Evolutionary conservation across 169 alveolate genomes (phyloP).

Genomic region (Plasmodium relictum): DNA sequence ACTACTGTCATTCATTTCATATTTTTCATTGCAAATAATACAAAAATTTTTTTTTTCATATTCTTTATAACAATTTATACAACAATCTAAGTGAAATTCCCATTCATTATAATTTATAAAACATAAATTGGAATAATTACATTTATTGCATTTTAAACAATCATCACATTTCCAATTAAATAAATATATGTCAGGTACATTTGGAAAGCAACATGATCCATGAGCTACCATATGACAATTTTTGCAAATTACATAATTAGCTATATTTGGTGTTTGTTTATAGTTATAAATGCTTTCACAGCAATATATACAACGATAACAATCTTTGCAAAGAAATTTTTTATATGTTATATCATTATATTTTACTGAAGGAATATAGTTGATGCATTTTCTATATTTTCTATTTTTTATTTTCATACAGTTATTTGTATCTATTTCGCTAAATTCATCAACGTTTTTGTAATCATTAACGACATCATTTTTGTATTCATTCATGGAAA

Average conservation of each 20-base stretch:
- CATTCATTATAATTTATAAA: conserved; percentile 85
- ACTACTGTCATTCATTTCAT: conserved; percentile 72
- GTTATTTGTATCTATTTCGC: conserved; percentile 65
- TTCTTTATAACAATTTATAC: conserved; percentile 82
- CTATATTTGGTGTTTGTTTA: conserved; percentile 68
- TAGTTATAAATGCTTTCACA: conserved; percentile 78
- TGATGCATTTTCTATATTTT: conserved; percentile 37
- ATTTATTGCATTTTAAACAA: conserved; percentile 84
- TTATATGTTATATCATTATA: conserved; percentile 49
- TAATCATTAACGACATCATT: conserved; percentile 15
- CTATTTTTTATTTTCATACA: conserved; percentile 21
- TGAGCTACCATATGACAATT: conserved; percentile 85
- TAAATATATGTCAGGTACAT: conserved; percentile 82
- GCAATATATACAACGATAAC: conserved; percentile 77
- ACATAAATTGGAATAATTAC: conserved; percentile 82
- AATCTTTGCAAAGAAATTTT: conserved; percentile 76
- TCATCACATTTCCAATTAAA: conserved; percentile 86
- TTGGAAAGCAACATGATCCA: conserved; percentile 87
- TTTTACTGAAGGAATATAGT: conserved; percentile 43
- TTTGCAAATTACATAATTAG: conserved; percentile 81
- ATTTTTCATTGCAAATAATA: conserved; percentile 83
- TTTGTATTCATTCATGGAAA: conserved; percentile 14
- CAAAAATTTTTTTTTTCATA: conserved; percentile 83
- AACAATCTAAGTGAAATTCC: conserved; percentile 83
- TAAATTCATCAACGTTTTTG: conserved; percentile 28